A percentile compares a stretch with the other conserved stretches of the same genome.
phyloP scores from a whole-genome alignment of 495 filamentous ascomycete species.

The Bathelium albidoporum region DNA sequence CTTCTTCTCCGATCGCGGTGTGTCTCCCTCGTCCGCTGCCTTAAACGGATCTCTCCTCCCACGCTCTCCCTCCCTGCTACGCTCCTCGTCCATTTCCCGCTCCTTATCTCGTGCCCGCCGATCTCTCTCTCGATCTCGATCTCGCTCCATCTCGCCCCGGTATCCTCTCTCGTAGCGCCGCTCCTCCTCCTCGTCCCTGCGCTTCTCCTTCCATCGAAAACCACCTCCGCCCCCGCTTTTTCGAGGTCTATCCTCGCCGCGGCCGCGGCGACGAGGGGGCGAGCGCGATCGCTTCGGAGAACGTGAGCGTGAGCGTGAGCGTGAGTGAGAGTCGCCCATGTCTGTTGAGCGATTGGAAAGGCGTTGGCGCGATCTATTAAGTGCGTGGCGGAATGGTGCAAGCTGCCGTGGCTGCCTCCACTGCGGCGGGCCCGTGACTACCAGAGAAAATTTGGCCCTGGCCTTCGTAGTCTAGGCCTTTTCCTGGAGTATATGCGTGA shows the following conservation, averaged over 20 bases:
- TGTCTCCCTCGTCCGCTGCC: not conserved
- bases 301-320: constrained; percentile 5
- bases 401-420: not conserved
- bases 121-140: constrained; percentile 3
- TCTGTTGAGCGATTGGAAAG: not conserved
- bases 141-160: not conserved
- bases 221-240: constrained; percentile 4
- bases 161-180: constrained; percentile 5
- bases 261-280: constrained; percentile 9
- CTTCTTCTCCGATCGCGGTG: constrained; percentile 4
- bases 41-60: not conserved
- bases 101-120: not conserved
- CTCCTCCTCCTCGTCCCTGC: not conserved
- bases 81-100: constrained; percentile 4
- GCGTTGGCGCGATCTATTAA: no score
- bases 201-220: constrained; percentile 19
- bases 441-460: no score
- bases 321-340: constrained; percentile 8
- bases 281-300: constrained; percentile 10
- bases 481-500: no score
- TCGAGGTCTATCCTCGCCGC: not conserved
- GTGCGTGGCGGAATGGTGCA: not conserved
- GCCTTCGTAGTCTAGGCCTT: no score
- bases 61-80: constrained; percentile 8
- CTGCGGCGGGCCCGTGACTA: not conserved